phyloP scores from a whole-genome alignment of 1,284 basidiomycete genomes.

The Schizopora paradoxa region DNA sequence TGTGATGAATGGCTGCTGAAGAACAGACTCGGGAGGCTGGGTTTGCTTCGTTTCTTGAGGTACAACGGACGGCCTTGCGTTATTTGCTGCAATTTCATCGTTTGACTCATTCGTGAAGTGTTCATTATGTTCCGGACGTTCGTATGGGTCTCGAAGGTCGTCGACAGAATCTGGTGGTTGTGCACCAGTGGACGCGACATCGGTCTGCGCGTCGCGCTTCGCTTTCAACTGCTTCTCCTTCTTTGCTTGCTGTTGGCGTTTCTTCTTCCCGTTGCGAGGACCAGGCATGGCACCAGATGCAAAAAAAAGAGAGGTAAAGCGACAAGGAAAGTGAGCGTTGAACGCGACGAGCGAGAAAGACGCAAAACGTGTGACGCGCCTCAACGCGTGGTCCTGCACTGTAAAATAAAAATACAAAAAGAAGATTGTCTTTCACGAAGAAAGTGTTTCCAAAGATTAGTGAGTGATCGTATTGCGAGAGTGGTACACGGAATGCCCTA shows the following conservation, averaged over 20 bases:
- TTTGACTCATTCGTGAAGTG: not conserved
- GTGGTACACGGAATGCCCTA: constrained; percentile 59
- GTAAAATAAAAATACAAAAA: too few relatives aligned
- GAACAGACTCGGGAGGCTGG: constrained; percentile 20
- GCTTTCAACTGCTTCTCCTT: constrained; percentile 27
- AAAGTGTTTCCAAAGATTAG: constrained; percentile 46
- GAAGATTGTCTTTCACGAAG: too few relatives aligned
- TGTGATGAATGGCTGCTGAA: constrained; percentile 51
- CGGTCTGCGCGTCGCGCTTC: constrained; percentile 16
- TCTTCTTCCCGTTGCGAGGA: constrained; percentile 40
- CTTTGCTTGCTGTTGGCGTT: constrained; percentile 32
- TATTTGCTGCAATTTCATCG: not conserved
- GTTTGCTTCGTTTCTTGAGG: constrained; percentile 18
- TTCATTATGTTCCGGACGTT: not conserved
- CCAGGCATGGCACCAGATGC: constrained; percentile 40
- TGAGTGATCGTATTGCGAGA: constrained; percentile 39
- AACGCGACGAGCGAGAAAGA: too few relatives aligned
- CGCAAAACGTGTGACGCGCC: too few relatives aligned
- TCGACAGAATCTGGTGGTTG: too few relatives aligned
- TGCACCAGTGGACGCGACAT: too few relatives aligned
- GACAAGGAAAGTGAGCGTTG: not conserved
- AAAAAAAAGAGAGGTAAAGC: not conserved
- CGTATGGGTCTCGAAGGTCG: not conserved
- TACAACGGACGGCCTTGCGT: not conserved
- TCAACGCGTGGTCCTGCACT: too few relatives aligned